Base-by-base conservation (phyloP, 306 rosid genomes). In the Arachis hypogaea region DNA sequence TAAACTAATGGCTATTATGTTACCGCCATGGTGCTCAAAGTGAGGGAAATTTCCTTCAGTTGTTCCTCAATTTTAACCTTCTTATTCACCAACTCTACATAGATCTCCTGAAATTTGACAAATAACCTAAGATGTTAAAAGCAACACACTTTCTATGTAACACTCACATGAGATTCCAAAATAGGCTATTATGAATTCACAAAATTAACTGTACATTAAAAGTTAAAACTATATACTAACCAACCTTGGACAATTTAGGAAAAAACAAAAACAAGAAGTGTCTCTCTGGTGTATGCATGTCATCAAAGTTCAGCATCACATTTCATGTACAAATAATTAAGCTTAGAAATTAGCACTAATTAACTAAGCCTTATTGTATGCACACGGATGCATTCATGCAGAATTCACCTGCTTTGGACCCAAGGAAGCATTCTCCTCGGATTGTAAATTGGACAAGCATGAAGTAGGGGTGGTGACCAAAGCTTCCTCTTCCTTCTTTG, bases 1-100 rank as follows among this genome's bases (percentile, higher is more conserved):
- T 67, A 5, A 43, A 43, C 46, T 43, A 66, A 50, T 72, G 44
- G 38, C 38, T 33, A 16, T 63, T 42, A 58, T 46, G 59, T 56
- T 89, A 94, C 99, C 99, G 87, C 91, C 76, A 88, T 62, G 52
- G 64, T 83, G 44, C 64, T 68, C 78, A 89, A 80, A 54, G 71
- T 64, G 3, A 73, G 58, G 46, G 88, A 78, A 80, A 92, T 63
- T 64, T 88, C 87, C 78, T 75, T 67, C 14, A 92, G 74, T 9
- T 85, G 87, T 77, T 85, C 85, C 75, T 92, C 97, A 58, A 86
- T 69, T 68, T 67, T 89, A 11, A 85, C 79, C 71, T 86, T 86
- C 76, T 80, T 85, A 30, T 68, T 66, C 40, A 68, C 40, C 84
- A 86, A 72, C 6, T 86, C 90, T 41, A 14, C 52, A 75, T 82